Base-by-base conservation (phyloP, 148 eudicot genomes). In the Amaranthus hypochondriacus region DNA sequence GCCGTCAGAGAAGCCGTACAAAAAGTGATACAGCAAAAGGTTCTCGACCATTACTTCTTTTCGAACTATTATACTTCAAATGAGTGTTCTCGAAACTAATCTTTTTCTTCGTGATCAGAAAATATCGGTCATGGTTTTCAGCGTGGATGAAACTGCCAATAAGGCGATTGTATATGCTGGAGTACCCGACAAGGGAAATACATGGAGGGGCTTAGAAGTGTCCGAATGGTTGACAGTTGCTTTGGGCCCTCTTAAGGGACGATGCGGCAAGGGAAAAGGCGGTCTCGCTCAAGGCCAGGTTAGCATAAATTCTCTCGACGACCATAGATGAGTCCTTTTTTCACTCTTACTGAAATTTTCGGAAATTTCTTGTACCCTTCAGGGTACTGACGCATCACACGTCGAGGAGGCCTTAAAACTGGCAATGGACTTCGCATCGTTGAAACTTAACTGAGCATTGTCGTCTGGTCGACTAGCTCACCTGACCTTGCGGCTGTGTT, bases 251-350 rank as follows among this genome's bases (percentile, higher is more conserved):
- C 70, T 94, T 6, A 83, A 84, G 63, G 98, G 98, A 54, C 82
- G 86, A 72, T 87, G 98, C 44, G 93, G 93, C 15, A 94, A 90
- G 63, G 98, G 96, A 58, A 94, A 89, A 83, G 90, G 92, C 4
- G 93, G 96, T 80, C 85, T 88, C 63, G 98, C 96, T 68, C 90
- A 87, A 60, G 96, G 96, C 75, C 98, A 94, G 97, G 98, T 94
- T 55, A 76, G 93, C 59, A 56, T 28, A 42, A 53, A 8, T 61
- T 9, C 14, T n/a, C 62, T 28, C 43, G 44, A 42, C 63, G 7
- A 18, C 39, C 39, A 28, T 28, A 28, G 39, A 28, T 2, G 2
- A 28, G 39, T 2, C 39, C 39, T 21, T 68, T 9, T 6, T 42
- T 59, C 58, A 18, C 3, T 44, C 21, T 28, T 43, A 18, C 54